Base-by-base conservation (phyloP, 1,139 yeast genomes). In the Protomyces lactucae-debilis region DNA sequence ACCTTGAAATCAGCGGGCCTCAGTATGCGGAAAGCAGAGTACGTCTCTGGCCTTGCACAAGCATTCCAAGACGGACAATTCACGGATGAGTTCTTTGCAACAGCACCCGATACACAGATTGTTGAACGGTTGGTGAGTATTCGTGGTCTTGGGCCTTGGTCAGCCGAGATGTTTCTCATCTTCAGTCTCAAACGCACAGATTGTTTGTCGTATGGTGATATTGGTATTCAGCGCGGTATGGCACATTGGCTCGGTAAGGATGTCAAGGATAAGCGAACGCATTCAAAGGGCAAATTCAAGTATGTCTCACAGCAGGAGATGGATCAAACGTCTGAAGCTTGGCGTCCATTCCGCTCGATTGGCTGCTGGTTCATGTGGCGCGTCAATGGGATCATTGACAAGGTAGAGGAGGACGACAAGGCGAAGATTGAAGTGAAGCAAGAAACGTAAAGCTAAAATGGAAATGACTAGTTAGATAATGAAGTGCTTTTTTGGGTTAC, bases 61-160 rank as follows among this genome's bases (percentile, higher is more conserved):
- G 69, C 71, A 0, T 74, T 74, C 14, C 70, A 74, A 3, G 78
- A 79, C 60, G 78, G 78, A 2, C 64, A 69, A 3, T 57, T 73
- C 6, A 70, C 70, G 52, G 67, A 68, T 3, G 67, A 61, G 25
- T 67, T 53, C 25, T 75, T 82, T 64, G 65, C 66, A 1, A 57
- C 67, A 0, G 72, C 75, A 28, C 61, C 73, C 8, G 77, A 79
- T 60, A 80, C 79, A n/a, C 86, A 80, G 39, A 78, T 88, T 2
- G 77, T 83, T 1, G 82, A 80, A 25, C 83, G 80, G 65, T 74
- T 90, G 64, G 83, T 84, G 0, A 74, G 77, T 52, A 77, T 90
- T 64, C 88, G 89, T 72, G 97, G 97, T 0, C 82, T 91, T 40
- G 97, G 97, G 0, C 82, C 84, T 0, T 91, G 98, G 98, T 85